Base-by-base conservation (phyloP, 139 green algal genomes). In the Desmodesmus armatus region DNA sequence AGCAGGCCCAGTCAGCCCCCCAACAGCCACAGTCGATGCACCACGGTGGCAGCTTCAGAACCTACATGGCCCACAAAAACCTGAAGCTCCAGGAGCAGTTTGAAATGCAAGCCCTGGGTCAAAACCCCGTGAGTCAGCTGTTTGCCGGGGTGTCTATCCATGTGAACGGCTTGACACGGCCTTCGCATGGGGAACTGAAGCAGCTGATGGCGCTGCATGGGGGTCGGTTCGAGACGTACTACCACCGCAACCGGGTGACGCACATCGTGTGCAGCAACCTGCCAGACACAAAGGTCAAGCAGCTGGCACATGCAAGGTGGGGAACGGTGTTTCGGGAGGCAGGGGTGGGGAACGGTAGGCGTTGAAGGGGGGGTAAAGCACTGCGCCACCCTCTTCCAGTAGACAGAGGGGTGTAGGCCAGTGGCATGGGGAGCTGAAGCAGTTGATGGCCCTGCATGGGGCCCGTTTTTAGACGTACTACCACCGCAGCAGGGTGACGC, bases 181-280 rank as follows among this genome's bases (percentile, higher is more conserved):
- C 74, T n/a, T 82, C 53, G 19, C 63, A 87, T 35, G 90, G 96
- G 92, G 96, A 99, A 87, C 90, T 99, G 5, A 96, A 95, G 85
- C 92, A 96, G 33, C 84, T 99, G 5, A 99, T 99, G 97, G 87
- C 94, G 2, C 40, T 89, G 62, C 94, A 99, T 84, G 97, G 97
- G 0, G 97, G 97, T 41, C 51, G 75, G 31, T 99, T 98, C 85
- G 94, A 97, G 70, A 96, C 96, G 77, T 98, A 98, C 79, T 91
- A 88, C n/a, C 85, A 72, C 73, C 85, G 91, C 19, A 80, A 87
- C 60, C 79, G 33, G 0, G 94, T 98, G 7, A 99, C 97, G 2
- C 97, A 99, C 86, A 95, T 99, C 62, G 91, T 99, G 5, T 98
- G 94, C 84, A 89, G 66, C 87, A 95, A 99, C 79, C 89, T 99